Evolutionary conservation across 305 asterid genomes (phyloP).

Genomic region (Fraxinus latifolia): DNA sequence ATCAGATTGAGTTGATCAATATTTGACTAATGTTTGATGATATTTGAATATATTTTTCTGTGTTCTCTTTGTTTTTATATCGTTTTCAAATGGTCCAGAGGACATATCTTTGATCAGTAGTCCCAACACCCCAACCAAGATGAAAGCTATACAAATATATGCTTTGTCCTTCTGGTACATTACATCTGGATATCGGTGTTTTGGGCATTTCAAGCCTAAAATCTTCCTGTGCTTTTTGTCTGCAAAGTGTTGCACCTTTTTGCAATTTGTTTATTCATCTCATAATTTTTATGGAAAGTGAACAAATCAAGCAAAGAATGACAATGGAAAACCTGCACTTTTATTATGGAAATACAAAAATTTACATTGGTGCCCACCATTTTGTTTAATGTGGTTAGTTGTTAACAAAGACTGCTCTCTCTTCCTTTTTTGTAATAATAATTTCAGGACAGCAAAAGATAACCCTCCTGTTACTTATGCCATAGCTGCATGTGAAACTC

Average conservation of each 20-base stretch:
- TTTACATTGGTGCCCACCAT: background rate
- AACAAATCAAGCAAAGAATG: background rate
- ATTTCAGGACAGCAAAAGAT: constrained; percentile 78
- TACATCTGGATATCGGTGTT: background rate
- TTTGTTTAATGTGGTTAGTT: background rate
- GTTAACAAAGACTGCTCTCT: background rate
- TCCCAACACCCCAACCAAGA: background rate
- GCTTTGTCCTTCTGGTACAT: background rate
- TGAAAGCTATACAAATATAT: background rate
- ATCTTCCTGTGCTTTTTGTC: background rate
- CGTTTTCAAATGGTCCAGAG: background rate
- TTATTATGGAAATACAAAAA: background rate
- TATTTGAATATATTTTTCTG: background rate
- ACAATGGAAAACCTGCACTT: background rate
- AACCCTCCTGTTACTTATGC: constrained; percentile 94
- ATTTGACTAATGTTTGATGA: background rate
- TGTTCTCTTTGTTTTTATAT: background rate
- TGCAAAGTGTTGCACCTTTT: background rate
- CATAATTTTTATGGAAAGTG: background rate
- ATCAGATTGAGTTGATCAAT: background rate
- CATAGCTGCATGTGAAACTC: constrained; percentile 95
- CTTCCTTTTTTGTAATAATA: constrained; percentile 1
- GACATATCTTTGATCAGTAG: background rate
- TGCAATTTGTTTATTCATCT: background rate
- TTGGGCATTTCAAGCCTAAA: background rate